These are phyloP conservation scores for Fusarium avenaceum DNA, from an alignment of 2,329 filamentous ascomycete species.

Conservation along the genomic window DNA sequence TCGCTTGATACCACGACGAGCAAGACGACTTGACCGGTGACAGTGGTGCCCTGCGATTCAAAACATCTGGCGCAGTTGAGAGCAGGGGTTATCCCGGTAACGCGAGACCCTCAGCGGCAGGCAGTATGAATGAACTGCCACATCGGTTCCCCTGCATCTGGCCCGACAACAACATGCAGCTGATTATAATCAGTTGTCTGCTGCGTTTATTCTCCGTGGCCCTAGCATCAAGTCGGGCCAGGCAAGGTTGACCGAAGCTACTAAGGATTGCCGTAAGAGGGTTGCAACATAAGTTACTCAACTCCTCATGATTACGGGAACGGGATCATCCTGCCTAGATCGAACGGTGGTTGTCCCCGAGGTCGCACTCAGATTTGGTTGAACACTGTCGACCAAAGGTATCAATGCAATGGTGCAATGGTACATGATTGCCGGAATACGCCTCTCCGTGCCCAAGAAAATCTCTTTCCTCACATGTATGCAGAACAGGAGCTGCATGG, in stretches of 20 bases:
- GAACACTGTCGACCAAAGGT: conserved; percentile 13
- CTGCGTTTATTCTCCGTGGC: conserved; percentile 20
- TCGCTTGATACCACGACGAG: conserved; percentile 20
- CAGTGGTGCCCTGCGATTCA: conserved; percentile 40
- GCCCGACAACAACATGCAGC: conserved; percentile 14
- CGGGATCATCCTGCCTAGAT: conserved; percentile 33
- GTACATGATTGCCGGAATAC: conserved; percentile 23
- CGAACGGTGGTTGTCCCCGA: conserved; percentile 28
- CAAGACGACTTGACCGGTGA: conserved; percentile 23
- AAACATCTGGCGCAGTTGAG: conserved; percentile 32
- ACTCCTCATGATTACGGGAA: conserved; percentile 13
- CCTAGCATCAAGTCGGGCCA: conserved; percentile 6
- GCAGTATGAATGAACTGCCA: conserved; percentile 46
- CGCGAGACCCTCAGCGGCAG: conserved; percentile 37
- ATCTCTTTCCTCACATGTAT: conserved; percentile 10
- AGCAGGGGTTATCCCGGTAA: conserved; percentile 42
- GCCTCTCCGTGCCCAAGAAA: conserved; percentile 6
- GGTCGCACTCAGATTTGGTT: conserved; percentile 36
- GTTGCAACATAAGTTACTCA: conserved; percentile 12
- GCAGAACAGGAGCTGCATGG: conserved; percentile 22
- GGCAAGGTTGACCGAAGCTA: background rate
- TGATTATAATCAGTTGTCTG: conserved; percentile 8
- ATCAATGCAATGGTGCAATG: conserved; percentile 5
- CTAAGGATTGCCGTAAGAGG: conserved; percentile 8
- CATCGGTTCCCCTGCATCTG: conserved; percentile 44